phyloP scores from a whole-genome alignment of 2,329 filamentous ascomycete genomes.

The Monosporascus sp. region DNA sequence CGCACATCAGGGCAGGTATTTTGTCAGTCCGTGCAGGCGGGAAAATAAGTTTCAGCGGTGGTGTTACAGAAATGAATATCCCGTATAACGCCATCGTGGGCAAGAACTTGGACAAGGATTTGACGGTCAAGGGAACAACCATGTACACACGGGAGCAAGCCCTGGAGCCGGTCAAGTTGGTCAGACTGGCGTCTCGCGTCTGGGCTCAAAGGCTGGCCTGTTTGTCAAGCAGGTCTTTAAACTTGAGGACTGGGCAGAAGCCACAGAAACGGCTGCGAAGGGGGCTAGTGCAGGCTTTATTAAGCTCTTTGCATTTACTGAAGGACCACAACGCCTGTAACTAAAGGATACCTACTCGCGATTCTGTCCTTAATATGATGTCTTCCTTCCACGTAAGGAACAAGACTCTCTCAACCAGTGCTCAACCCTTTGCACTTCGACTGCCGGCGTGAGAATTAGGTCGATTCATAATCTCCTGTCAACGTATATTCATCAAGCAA shows the following conservation, averaged over 20 bases:
- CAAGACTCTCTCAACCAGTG: too few species aligned
- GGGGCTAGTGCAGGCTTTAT: slow-evolving; percentile 6
- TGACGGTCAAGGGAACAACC: slow-evolving; percentile 7
- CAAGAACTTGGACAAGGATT: neutral
- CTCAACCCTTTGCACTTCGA: too few species aligned
- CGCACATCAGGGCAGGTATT: slow-evolving; percentile 7
- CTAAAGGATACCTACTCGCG: too few species aligned
- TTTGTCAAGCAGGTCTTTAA: slow-evolving; percentile 1
- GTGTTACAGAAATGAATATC: slow-evolving; percentile 3
- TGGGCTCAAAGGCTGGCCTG: slow-evolving; percentile 6
- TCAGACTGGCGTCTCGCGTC: slow-evolving; percentile 11
- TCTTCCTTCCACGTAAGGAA: too few species aligned
- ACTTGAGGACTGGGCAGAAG: slow-evolving; percentile 4
- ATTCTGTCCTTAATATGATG: too few species aligned
- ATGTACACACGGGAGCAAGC: slow-evolving; percentile 11
- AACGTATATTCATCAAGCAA: too few species aligned
- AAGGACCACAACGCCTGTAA: neutral
- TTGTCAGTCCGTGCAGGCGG: slow-evolving; percentile 7
- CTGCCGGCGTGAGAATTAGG: too few species aligned
- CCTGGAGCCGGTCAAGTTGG: slow-evolving; percentile 7
- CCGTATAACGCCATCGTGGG: slow-evolving; percentile 1
- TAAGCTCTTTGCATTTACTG: slow-evolving; percentile 7
- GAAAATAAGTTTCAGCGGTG: slow-evolving; percentile 6
- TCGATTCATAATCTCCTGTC: too few species aligned
- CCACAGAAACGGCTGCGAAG: slow-evolving; percentile 4